Conservation (phyloP, 2,329 filamentous ascomycete species). For the Aspergillus sp. region DNA sequence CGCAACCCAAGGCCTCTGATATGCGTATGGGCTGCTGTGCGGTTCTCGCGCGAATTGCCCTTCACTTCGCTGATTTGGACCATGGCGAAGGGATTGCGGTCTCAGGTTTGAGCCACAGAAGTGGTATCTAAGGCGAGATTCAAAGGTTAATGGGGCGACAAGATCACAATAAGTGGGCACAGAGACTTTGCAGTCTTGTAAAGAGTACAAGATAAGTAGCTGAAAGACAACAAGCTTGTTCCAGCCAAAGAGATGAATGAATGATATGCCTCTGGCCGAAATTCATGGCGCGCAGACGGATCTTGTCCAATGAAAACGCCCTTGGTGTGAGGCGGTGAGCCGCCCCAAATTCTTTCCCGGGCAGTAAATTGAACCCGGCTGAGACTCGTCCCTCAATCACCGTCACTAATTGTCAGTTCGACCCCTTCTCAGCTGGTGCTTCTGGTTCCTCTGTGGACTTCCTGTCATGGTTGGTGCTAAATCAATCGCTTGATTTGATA, state of each 20-base stretch:
- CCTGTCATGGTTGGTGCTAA: conserved; percentile 10
- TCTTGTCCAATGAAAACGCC: conserved; percentile 22
- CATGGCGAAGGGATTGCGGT: conserved; percentile 45
- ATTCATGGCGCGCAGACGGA: conserved; percentile 22
- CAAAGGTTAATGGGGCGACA: not conserved
- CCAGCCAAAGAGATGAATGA: not conserved
- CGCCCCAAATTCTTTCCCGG: conserved; percentile 13
- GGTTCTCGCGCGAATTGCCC: conserved; percentile 87
- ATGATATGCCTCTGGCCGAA: conserved; percentile 22
- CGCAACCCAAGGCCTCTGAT: conserved; percentile 91
- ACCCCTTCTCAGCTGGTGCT: too few relatives aligned
- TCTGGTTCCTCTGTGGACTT: conserved; percentile 1
- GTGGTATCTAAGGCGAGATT: not conserved
- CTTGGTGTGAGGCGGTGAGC: conserved; percentile 28
- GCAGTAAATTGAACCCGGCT: not conserved
- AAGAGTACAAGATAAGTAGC: not conserved
- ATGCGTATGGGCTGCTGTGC: conserved; percentile 93
- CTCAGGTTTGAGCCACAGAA: conserved; percentile 16
- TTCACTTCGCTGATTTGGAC: conserved; percentile 92
- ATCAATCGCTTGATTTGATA: conserved; percentile 6
- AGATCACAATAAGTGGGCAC: conserved; percentile 4
- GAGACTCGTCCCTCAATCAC: not conserved
- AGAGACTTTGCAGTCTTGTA: too few relatives aligned
- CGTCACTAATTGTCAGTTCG: not conserved
- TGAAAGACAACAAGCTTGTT: not conserved